A percentile compares a stretch with the other conserved stretches of the same genome.
Conservation (phyloP, 768 basidiomycete species). For the Lentinula raphanica region DNA sequence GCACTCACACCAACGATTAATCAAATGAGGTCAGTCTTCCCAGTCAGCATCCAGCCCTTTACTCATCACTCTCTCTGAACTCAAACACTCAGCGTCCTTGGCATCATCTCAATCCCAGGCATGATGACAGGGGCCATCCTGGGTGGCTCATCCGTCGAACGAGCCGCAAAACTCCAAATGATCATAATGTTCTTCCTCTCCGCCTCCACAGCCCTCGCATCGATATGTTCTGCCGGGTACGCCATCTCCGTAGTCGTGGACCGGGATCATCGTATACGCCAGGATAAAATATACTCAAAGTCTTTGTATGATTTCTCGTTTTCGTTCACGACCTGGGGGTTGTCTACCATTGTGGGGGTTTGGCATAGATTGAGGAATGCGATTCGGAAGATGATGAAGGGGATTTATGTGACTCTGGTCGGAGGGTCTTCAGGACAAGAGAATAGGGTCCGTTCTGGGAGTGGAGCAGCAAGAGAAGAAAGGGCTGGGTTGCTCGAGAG, state of each 20-base stretch:
- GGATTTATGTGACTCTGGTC: not conserved
- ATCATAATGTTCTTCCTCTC: slow-evolving; percentile 94
- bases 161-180: slow-evolving; percentile 85
- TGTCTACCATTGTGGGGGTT: not conserved
- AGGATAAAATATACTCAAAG: slow-evolving; percentile 54
- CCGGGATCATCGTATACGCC: slow-evolving; percentile 54
- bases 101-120: slow-evolving; percentile 76
- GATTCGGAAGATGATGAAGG: not conserved
- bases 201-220: slow-evolving; percentile 66
- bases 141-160: slow-evolving; percentile 77
- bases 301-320: slow-evolving; percentile 2
- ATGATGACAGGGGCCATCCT: slow-evolving; percentile 94
- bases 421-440: not conserved
- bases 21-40: slow-evolving; percentile 63
- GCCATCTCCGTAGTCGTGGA: slow-evolving; percentile 65
- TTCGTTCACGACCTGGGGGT: not conserved
- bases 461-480: slow-evolving; percentile 2
- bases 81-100: slow-evolving; percentile 49
- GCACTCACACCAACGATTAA: slow-evolving; percentile 80
- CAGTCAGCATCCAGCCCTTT: not conserved
- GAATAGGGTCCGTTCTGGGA: not conserved
- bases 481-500: not conserved
- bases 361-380: not conserved
- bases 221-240: slow-evolving; percentile 58
- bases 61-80: not conserved